phyloP scores from a whole-genome alignment of 75 land plant species.

The Larix kaempferi region DNA sequence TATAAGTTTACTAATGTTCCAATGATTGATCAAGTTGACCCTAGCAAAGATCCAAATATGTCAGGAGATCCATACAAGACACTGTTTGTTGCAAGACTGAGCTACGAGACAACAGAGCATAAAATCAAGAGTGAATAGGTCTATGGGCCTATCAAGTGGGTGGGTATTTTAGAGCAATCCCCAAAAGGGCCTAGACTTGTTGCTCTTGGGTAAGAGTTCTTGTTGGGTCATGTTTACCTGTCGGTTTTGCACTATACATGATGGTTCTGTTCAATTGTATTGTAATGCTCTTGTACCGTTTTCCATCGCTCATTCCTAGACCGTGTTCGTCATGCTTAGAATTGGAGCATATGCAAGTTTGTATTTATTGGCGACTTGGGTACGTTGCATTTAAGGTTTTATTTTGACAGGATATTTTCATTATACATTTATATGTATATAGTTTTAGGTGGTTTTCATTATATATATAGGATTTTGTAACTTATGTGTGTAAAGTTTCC shows the following conservation, averaged over 20 bases:
- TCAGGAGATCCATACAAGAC: constrained; percentile 99
- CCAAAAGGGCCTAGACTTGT: constrained; percentile 11
- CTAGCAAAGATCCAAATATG: constrained; percentile 70
- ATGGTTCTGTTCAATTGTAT: neutral
- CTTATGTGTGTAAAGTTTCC: no score
- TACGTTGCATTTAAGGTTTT: constrained; percentile 9
- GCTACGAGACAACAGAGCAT: constrained; percentile 93
- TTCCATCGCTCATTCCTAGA: constrained; percentile 9
- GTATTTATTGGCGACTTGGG: constrained; percentile 15
- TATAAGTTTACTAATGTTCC: neutral
- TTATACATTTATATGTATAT: no score
- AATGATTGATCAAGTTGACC: constrained; percentile 59
- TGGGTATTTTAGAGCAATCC: constrained; percentile 59
- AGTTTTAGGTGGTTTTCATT: no score
- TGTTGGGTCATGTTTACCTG: constrained; percentile 1
- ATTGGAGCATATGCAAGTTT: constrained; percentile 6
- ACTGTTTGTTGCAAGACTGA: constrained; percentile 91
- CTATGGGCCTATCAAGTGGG: constrained; percentile 99
- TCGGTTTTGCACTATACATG: neutral
- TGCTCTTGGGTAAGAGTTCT: constrained; percentile 12
- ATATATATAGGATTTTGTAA: no score
- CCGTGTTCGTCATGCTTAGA: constrained; percentile 5
- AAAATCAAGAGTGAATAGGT: constrained; percentile 96
- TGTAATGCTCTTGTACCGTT: neutral
- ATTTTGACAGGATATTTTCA: constrained; percentile 1